These are phyloP conservation scores for Boletus rubescentipes DNA, from an alignment of 768 basidiomycete genomes.

Conservation along the genomic window DNA sequence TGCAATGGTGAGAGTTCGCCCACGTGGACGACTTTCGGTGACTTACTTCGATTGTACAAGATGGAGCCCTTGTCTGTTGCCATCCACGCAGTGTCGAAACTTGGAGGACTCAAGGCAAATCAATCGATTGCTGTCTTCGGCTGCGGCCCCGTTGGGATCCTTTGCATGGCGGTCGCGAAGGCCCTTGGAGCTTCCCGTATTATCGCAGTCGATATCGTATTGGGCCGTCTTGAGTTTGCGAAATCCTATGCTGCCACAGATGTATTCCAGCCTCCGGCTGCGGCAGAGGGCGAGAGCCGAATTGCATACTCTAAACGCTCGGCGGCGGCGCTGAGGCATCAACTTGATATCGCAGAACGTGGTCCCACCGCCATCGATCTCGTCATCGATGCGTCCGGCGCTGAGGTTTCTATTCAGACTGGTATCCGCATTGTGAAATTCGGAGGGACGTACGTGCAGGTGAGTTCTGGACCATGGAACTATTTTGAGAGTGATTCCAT, in stretches of 20 bases:
- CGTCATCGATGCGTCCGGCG: conserved; percentile 90
- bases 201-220: conserved; percentile 80
- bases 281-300: conserved; percentile 63
- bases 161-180: conserved; percentile 95
- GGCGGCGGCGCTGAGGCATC: conserved; percentile 60
- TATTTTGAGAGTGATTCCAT: neutral
- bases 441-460: conserved; percentile 76
- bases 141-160: conserved; percentile 83
- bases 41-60: conserved; percentile 37
- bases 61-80: conserved; percentile 95
- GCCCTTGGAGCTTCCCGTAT: conserved; percentile 85
- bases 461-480: conserved; percentile 19
- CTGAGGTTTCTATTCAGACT: conserved; percentile 90
- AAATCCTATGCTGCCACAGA: conserved; percentile 83
- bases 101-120: conserved; percentile 69
- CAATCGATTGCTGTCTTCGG: conserved; percentile 85
- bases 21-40: neutral
- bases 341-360: conserved; percentile 67
- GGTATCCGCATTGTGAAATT: conserved; percentile 71
- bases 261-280: conserved; percentile 58
- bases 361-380: conserved; percentile 77
- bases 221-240: conserved; percentile 81
- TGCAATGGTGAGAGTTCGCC: conserved; percentile 66
- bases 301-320: conserved; percentile 72
- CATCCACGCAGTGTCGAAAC: conserved; percentile 79